Percentiles rank a stretch among this genome's conserved stretches.
Conservation (phyloP, 179 eudicot species). For the Beta corolliflora region DNA sequence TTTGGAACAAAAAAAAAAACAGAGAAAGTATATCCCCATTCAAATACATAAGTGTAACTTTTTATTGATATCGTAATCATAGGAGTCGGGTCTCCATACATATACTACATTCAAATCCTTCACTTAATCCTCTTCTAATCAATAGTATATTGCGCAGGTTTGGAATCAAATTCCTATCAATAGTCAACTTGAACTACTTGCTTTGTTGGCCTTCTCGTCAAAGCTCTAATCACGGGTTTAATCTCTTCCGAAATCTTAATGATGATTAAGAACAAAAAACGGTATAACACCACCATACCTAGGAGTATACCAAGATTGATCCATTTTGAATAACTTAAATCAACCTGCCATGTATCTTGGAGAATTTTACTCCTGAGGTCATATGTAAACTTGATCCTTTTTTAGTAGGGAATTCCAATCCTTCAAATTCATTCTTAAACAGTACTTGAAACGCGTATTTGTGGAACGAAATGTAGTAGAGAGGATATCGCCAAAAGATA, state of each 20-base stretch:
- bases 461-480: constrained; percentile 58
- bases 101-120: too few species aligned
- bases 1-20: too few species aligned
- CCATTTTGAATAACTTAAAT: constrained; percentile 61
- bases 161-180: background rate
- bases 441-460: constrained; percentile 53
- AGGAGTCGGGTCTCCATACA: too few species aligned
- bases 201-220: background rate
- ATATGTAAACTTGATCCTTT: constrained; percentile 11
- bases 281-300: constrained; percentile 13
- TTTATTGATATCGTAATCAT: too few species aligned
- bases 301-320: constrained; percentile 18
- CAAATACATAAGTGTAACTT: too few species aligned
- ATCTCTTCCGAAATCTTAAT: constrained; percentile 39
- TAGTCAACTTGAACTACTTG: constrained; percentile 9
- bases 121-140: too few species aligned
- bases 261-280: constrained; percentile 7
- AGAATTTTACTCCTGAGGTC: constrained; percentile 40
- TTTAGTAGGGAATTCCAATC: constrained; percentile 27
- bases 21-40: too few species aligned
- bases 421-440: constrained; percentile 64
- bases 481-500: constrained; percentile 55
- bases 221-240: constrained; percentile 4
- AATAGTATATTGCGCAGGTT: too few species aligned
- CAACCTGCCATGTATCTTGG: constrained; percentile 41